Conservation (phyloP, 108 stramenopile species). For the Schizochytrium sp. region DNA sequence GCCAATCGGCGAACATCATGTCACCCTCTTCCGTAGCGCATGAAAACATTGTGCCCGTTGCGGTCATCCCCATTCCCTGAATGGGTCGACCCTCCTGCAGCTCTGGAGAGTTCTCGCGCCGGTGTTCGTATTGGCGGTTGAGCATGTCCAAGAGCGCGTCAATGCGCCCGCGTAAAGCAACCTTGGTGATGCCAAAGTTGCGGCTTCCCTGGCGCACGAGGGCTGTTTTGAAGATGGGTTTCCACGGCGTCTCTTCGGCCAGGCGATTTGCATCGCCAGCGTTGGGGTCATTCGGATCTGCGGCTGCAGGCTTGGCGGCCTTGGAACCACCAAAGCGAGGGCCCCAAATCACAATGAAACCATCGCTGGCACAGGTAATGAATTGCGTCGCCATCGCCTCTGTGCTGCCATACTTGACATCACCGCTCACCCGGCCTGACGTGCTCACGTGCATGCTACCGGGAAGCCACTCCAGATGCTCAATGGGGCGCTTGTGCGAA, state of each 20-base stretch:
- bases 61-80: neutral
- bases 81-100: neutral
- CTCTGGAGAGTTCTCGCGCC: neutral
- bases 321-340: conserved; percentile 33
- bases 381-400: conserved; percentile 44
- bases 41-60: conserved; percentile 18
- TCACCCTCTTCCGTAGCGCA: conserved; percentile 54
- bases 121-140: neutral
- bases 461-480: conserved; percentile 50
- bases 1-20: conserved; percentile 45
- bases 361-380: conserved; percentile 52
- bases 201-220: conserved; percentile 37
- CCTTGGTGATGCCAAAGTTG: conserved; percentile 25
- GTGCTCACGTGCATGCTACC: conserved; percentile 38
- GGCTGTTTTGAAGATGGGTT: conserved; percentile 44
- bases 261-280: conserved; percentile 17
- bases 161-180: neutral
- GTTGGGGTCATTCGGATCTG: conserved; percentile 24
- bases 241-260: conserved; percentile 31
- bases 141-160: neutral
- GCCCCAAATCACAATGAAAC: conserved; percentile 55
- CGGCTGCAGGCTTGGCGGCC: conserved; percentile 22
- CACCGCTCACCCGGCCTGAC: conserved; percentile 34
- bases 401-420: conserved; percentile 28
- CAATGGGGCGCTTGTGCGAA: conserved; percentile 39